Base-by-base conservation (phyloP, 2,329 filamentous ascomycete genomes). In the Exophiala bonariae region DNA sequence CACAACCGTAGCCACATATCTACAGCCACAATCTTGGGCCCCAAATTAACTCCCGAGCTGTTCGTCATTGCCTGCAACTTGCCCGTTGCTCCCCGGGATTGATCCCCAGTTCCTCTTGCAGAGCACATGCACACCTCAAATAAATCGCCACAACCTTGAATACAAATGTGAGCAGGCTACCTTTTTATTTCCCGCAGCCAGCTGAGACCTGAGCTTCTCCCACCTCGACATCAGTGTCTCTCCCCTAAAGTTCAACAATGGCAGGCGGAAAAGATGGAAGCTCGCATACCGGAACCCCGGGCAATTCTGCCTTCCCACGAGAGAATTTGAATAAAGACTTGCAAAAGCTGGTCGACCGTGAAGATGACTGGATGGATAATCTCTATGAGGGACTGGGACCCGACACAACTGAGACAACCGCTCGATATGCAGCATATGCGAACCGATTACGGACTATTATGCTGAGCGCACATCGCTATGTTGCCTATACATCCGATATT, bases 401-500 rank as follows among this genome's bases (percentile, higher is more conserved):
- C 47, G 86, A 95, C 60, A 87, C 89, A 4, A 96, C 89, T 50
- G 89, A 96, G 44, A 87, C 83, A 59, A 85, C 83, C 59, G 74
- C 95, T 62, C 87, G 93, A 62, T 99, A 97, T 71, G 92, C 91
- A 47, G 93, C 87, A 59, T 99, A 99, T 71, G 89, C 89, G 38
- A 83, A 85, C 50, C 85, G 93, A 39, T 73, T 93, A 54, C 84
- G 89, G 52, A 96, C 91, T 6, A 87, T 97, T 57, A 82, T 99
- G 62, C 75, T 91, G 59, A 89, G 87, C 13, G 91, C 91, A 3
- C 93, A 97, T 63, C 85, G 93, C 62, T 99, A 99, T 63, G 90
- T 99, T 39, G 93, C 93, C 47, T 99, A 99, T 67, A 97, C 93
- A 0, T 91, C 86, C 16, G 92, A 97, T 62, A 92, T 99, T 55